phyloP scores from a whole-genome alignment of 2,329 filamentous ascomycete species.

The Aspergillus viridinutans region DNA sequence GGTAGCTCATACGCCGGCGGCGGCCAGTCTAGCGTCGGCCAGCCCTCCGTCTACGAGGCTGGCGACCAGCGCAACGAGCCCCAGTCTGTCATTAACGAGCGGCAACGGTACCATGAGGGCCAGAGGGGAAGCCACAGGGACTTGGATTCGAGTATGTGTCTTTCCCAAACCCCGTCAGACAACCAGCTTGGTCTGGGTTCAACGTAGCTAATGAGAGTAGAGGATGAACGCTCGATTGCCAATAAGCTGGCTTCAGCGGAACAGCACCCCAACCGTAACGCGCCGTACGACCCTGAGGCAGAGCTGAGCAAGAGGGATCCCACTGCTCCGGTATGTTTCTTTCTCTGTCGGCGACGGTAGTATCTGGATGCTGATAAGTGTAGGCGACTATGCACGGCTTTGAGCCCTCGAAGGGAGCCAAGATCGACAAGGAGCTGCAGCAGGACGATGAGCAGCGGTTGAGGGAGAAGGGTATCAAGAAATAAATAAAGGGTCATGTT shows the following conservation, averaged over 20 bases:
- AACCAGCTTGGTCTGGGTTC: background rate
- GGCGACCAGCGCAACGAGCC: slow-evolving; percentile 69
- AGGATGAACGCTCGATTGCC: slow-evolving; percentile 44
- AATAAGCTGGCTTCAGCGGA: slow-evolving; percentile 40
- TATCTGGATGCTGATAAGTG: slow-evolving; percentile 4
- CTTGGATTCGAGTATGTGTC: slow-evolving; percentile 63
- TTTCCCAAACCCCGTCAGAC: background rate
- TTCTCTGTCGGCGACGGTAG: background rate
- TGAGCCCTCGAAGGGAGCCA: slow-evolving; percentile 43
- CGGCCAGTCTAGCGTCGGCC: slow-evolving; percentile 63
- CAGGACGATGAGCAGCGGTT: slow-evolving; percentile 43
- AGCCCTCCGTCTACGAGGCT: slow-evolving; percentile 63
- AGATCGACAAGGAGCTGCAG: slow-evolving; percentile 44
- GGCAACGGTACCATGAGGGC: slow-evolving; percentile 67
- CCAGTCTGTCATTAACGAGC: slow-evolving; percentile 48
- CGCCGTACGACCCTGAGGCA: slow-evolving; percentile 30
- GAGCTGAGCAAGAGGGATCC: slow-evolving; percentile 40
- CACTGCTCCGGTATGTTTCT: slow-evolving; percentile 36
- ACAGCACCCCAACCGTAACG: slow-evolving; percentile 26
- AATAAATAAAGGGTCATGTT: slow-evolving; percentile 17
- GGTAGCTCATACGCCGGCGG: slow-evolving; percentile 26
- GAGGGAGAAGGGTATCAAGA: slow-evolving; percentile 40
- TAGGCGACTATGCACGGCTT: slow-evolving; percentile 46
- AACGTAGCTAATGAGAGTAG: slow-evolving; percentile 16
- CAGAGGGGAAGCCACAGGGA: slow-evolving; percentile 63